These are phyloP conservation scores for Knufia fluminis DNA, from an alignment of 2,329 filamentous ascomycete genomes.

Conservation along the genomic window DNA sequence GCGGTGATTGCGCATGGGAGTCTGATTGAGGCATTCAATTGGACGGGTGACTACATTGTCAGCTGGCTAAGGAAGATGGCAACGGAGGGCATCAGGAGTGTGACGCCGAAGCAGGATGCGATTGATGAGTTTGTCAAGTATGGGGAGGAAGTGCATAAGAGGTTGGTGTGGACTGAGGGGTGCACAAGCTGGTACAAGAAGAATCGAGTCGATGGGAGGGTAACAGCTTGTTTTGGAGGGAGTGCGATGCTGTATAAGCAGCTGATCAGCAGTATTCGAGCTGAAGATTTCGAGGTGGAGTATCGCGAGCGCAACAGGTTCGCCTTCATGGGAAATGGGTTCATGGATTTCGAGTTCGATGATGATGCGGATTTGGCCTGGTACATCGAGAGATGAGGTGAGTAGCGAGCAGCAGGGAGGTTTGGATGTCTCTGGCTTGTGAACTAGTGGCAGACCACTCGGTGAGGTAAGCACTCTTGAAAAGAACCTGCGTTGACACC, in stretches of 20 bases:
- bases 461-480: neutral
- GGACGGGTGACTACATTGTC: slow-evolving; percentile 25
- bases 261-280: slow-evolving; percentile 29
- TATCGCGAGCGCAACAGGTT: slow-evolving; percentile 39
- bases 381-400: slow-evolving; percentile 17
- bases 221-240: slow-evolving; percentile 40
- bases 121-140: slow-evolving; percentile 42
- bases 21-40: slow-evolving; percentile 18
- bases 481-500: too few relatives aligned
- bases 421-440: too few relatives aligned
- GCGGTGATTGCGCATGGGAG: slow-evolving; percentile 24
- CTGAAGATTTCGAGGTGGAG: slow-evolving; percentile 41
- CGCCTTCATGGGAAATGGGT: slow-evolving; percentile 42
- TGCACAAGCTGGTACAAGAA: slow-evolving; percentile 42
- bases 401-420: neutral
- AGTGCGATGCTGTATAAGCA: slow-evolving; percentile 32
- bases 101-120: slow-evolving; percentile 34
- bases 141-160: slow-evolving; percentile 40
- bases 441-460: neutral
- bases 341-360: slow-evolving; percentile 28
- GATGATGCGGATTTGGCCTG: slow-evolving; percentile 24
- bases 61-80: slow-evolving; percentile 26
- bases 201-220: slow-evolving; percentile 34
- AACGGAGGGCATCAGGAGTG: slow-evolving; percentile 26
- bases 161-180: slow-evolving; percentile 34